Conservation (phyloP, 495 filamentous ascomycete species). For the Xylaria sp. region DNA sequence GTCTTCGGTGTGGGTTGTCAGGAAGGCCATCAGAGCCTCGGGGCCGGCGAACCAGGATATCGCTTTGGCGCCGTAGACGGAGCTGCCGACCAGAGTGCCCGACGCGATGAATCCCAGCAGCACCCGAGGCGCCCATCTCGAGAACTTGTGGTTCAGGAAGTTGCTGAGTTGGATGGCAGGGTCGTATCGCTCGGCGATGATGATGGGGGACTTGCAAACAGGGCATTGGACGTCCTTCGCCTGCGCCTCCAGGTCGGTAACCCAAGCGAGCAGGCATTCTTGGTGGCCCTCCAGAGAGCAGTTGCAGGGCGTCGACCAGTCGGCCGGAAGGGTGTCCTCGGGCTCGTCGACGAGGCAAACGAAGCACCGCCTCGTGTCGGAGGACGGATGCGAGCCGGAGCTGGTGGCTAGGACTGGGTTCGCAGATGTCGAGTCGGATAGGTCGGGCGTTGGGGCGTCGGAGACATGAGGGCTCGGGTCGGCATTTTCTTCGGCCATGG, state of each 20-base stretch:
- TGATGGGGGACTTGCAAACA: slow-evolving; percentile 84
- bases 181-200: slow-evolving; percentile 74
- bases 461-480: slow-evolving; percentile 23
- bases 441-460: slow-evolving; percentile 21
- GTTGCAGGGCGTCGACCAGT: slow-evolving; percentile 87
- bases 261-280: slow-evolving; percentile 87
- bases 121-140: slow-evolving; percentile 63
- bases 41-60: slow-evolving; percentile 48
- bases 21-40: slow-evolving; percentile 36
- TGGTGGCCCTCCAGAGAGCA: slow-evolving; percentile 92
- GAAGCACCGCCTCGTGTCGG: slow-evolving; percentile 77
- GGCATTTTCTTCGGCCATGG: slow-evolving; percentile 11
- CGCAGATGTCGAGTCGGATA: neutral
- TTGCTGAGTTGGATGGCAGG: slow-evolving; percentile 66
- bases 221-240: slow-evolving; percentile 76
- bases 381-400: slow-evolving; percentile 27
- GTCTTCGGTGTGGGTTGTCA: slow-evolving; percentile 28
- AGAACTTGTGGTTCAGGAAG: slow-evolving; percentile 59
- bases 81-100: slow-evolving; percentile 55
- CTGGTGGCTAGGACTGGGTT: neutral
- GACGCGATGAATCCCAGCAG: slow-evolving; percentile 61
- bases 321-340: slow-evolving; percentile 65
- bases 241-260: slow-evolving; percentile 76
- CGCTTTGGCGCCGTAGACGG: slow-evolving; percentile 47
- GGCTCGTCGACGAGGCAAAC: slow-evolving; percentile 89